Evolutionary conservation across 208 protist genomes (phyloP), one percentile per base, ranked within the genome.

Genomic region (Trichomonas tenax): DNA sequence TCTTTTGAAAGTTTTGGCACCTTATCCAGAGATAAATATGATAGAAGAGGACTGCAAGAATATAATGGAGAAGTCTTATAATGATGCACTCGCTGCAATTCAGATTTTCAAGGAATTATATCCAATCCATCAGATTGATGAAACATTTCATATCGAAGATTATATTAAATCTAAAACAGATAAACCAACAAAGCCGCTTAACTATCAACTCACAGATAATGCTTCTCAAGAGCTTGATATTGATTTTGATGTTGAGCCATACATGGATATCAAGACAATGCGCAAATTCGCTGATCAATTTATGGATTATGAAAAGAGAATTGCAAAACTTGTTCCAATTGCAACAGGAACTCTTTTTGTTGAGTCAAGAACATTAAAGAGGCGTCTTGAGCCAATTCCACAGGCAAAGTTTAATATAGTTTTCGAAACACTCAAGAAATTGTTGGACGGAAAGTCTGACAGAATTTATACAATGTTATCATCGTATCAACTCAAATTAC

Each of bases 231-330:
- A 51, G n/a, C 40, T 41, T 15, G 40, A 38, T 38, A 93, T 93
- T 51, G 45, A 93, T 51, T 93, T 93, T 51, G 86, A 93, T 93
- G 86, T 48, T 6, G 86, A 93, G 46, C 86, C 86, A 51, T 48
- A 48, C 44, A 44, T 93, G 11, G n/a, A 93, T 31, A 93, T 93
- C 14, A 48, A 41, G 38, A 51, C 15, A 44, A 41, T 93, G 26
- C 48, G 44, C 34, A 34, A 51, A 40, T 41, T 48, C 36, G 45
- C 44, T 51, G 14, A 93, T 36, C 17, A 48, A 48, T 93, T 93
- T 17, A 48, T 72, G 58, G 58, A 72, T 17, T 34, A 93, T 36
- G n/a, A 93, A 10, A 93, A 51, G n/a, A 0, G 44, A 34, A 34
- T 58, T 51, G 44, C 41, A 51, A 41, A 14, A 44, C 46, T 93